Base-by-base conservation (phyloP, 179 eudicot genomes). In the Heliamphora pulchella region DNA sequence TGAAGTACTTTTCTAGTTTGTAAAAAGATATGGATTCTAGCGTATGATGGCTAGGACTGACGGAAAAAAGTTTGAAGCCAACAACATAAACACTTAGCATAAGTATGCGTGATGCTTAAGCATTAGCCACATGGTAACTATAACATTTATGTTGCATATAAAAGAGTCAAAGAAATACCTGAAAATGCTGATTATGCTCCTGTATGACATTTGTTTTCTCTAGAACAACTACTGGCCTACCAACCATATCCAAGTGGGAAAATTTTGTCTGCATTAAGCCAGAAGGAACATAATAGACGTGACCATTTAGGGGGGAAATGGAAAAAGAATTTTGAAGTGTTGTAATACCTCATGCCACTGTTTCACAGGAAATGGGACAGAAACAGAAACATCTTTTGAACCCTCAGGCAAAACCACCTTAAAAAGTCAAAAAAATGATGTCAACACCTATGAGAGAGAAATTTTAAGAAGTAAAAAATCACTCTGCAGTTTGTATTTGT, bases 401-500 rank as follows among this genome's bases (percentile, higher is more conserved):
- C 98, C 99, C 85, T 96, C 99, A 0, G 98, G 98, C 82, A 96
- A 78, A 88, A 94, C 92, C 84, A 94, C 90, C 98, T 96, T 89
- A 81, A 86, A 55, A 22, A n/a, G 47, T 31, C 63, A 76, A 79
- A 66, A 82, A 69, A 31, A 57, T 18, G 39, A 61, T 9, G 48
- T 70, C 71, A 68, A 81, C 3, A 43, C 14, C 79, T 1, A 3
- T 17, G 39, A 75, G 17, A 55, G 20, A 15, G 8, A 79, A 74
- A 3, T 3, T 9, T 5, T 5, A 8, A n/a, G n/a, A n/a, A n/a
- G n/a, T n/a, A 54, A n/a, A 62, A 79, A 70, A 44, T 66, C 10
- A 66, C 3, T 17, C 8, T 50, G 53, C 53, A 72, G 20, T 46
- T 47, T 55, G 53, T 20, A 31, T 14, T 31, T 48, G 53, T 5